Base-by-base conservation (phyloP, 805 yeast genomes). In the Candida maris region DNA sequence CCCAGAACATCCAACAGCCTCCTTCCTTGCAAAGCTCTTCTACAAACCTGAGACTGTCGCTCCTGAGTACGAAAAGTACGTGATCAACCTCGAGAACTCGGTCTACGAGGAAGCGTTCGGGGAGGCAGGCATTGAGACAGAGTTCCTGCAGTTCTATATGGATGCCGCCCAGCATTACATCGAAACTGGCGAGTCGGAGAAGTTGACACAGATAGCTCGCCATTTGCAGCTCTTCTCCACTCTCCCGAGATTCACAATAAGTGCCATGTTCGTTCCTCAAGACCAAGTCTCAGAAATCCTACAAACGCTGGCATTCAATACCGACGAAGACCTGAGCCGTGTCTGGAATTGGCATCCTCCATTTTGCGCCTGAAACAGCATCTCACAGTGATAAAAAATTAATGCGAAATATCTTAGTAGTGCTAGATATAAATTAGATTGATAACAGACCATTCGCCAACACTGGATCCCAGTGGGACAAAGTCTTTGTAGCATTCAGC, bases 121-220 rank as follows among this genome's bases (percentile, higher is more conserved):
- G 6, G 36, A 49, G 3, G 64, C 70, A 7, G 80, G 79, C 1
- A 52, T 79, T 1, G 84, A 78, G 25, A 46, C 69, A 0, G 71
- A 67, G 9, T 66, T 72, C 39, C 52, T 78, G 6, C 61, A 60
- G n/a, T 69, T 74, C 40, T 70, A 63, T 37, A 32, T 77, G 6
- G 73, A 70, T 19, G 71, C 81, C 0, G 53, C 51, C 6, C 30
- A 45, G 3, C 24, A 34, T 27, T 44, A 48, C 4, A 49, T 62
- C 5, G 43, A 51, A 21, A 46, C 52, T 4, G 34, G 57, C 0
- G 22, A 31, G 6, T 27, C 43, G 2, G 26, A 44, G 6, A 47
- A 56, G 48, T 33, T 45, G 16, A 15, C 20, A 3, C 48, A 45
- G 6, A 51, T 65, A 2, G 27, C 54, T 1, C 35, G 41, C 2